These are phyloP conservation scores for Malbranchea zuffiana DNA, from an alignment of 2,329 filamentous ascomycete species.

Conservation along the genomic window DNA sequence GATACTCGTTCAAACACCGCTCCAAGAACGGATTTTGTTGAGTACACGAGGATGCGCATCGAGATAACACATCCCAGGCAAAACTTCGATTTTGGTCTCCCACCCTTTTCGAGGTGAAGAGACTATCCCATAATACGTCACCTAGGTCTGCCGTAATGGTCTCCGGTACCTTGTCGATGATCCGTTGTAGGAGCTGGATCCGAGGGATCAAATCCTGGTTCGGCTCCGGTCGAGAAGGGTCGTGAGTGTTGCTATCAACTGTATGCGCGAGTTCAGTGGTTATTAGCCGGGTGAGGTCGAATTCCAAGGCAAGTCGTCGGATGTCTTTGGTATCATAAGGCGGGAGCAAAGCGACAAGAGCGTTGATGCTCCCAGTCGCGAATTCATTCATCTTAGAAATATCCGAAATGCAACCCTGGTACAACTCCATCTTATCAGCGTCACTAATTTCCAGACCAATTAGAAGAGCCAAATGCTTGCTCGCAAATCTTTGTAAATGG, in stretches of 20 bases:
- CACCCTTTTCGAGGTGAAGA: constrained; percentile 55
- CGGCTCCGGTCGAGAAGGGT: constrained; percentile 31
- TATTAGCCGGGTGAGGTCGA: constrained; percentile 51
- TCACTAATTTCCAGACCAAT: constrained; percentile 45
- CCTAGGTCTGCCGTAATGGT: constrained; percentile 54
- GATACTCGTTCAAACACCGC: constrained; percentile 33
- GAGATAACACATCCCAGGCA: constrained; percentile 59
- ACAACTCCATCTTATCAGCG: constrained; percentile 52
- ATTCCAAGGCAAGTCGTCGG: constrained; percentile 47
- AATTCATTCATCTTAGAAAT: constrained; percentile 53
- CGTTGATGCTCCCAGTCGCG: constrained; percentile 62
- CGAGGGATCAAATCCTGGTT: constrained; percentile 37
- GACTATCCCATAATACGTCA: constrained; percentile 56
- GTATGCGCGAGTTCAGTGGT: constrained; percentile 55
- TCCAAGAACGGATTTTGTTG: constrained; percentile 33
- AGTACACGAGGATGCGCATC: constrained; percentile 20
- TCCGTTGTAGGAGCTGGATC: constrained; percentile 46
- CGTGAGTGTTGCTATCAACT: constrained; percentile 33
- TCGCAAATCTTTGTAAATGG: constrained; percentile 54
- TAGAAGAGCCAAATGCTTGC: constrained; percentile 51
- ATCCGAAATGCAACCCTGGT: constrained; percentile 56
- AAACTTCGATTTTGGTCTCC: constrained; percentile 51
- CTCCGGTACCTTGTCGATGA: constrained; percentile 52
- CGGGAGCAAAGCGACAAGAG: constrained; percentile 40
- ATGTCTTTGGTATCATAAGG: constrained; percentile 42